phyloP scores from a whole-genome alignment of 2,329 filamentous ascomycete genomes.

The Lachnellula willkommii region DNA sequence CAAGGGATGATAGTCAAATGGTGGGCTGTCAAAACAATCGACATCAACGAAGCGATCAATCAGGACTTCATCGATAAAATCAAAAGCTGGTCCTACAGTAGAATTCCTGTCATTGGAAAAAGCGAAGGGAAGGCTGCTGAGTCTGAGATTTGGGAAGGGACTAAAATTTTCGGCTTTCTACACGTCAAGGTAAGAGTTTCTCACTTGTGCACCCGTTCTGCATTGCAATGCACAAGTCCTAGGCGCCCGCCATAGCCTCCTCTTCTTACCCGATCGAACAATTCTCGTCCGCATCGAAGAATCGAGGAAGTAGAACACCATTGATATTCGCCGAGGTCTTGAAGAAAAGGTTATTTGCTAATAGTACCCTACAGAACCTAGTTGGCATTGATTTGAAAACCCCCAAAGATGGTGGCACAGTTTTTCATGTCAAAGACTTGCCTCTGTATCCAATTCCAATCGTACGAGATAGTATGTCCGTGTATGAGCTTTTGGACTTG shows the following conservation, averaged over 20 bases:
- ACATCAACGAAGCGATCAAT: conserved; percentile 23
- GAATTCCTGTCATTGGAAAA: conserved; percentile 25
- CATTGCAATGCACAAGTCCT: too few species aligned
- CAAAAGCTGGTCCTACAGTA: conserved; percentile 25
- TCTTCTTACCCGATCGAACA: neutral
- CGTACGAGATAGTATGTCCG: conserved; percentile 22
- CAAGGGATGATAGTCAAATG: conserved; percentile 21
- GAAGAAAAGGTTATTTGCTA: neutral
- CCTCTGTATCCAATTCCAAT: conserved; percentile 27
- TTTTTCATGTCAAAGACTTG: conserved; percentile 24
- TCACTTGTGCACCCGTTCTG: too few species aligned
- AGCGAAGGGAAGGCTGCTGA: neutral
- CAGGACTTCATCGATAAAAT: conserved; percentile 24
- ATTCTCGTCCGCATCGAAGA: too few species aligned
- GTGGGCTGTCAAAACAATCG: conserved; percentile 21
- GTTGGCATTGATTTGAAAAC: conserved; percentile 17
- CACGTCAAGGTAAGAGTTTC: conserved; percentile 22
- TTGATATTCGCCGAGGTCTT: too few species aligned
- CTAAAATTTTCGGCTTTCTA: conserved; percentile 23
- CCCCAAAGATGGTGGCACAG: neutral
- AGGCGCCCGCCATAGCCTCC: too few species aligned
- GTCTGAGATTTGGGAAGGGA: conserved; percentile 8
- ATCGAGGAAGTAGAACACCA: too few species aligned
- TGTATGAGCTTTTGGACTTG: conserved; percentile 26
- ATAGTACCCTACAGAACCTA: conserved; percentile 17